Evolutionary conservation across 352 stramenopile species (phyloP).

Genomic region (Albugo laibachii): DNA sequence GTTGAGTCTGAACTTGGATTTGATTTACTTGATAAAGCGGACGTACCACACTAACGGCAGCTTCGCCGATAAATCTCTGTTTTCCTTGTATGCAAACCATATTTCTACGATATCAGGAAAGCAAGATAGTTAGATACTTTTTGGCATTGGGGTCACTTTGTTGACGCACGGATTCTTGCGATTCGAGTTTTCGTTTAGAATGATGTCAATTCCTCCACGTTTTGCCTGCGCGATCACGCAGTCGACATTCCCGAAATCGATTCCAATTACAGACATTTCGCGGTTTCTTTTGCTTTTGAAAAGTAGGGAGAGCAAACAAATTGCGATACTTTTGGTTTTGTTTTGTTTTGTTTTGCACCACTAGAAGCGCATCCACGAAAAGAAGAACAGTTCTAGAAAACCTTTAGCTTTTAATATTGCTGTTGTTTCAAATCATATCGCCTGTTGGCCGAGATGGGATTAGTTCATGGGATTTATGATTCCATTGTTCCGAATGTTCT

Average conservation of each 20-base stretch:
- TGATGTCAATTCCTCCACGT: constrained; percentile 94
- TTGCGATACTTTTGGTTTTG: neutral
- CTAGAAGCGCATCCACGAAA: too few relatives aligned
- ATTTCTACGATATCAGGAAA: constrained; percentile 21
- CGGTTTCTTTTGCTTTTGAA: constrained; percentile 1
- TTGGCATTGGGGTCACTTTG: neutral
- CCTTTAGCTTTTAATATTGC: too few relatives aligned
- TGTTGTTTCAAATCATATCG: too few relatives aligned
- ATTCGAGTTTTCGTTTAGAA: constrained; percentile 99
- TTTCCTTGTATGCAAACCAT: constrained; percentile 77
- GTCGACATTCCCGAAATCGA: constrained; percentile 94
- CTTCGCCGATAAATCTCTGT: constrained; percentile 88
- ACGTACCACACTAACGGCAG: constrained; percentile 65
- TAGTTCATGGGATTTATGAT: too few relatives aligned
- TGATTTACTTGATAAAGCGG: neutral
- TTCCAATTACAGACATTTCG: constrained; percentile 91
- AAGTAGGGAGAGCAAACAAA: constrained; percentile 3
- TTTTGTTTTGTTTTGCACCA: too few relatives aligned
- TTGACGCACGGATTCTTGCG: constrained; percentile 87
- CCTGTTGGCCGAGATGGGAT: too few relatives aligned
- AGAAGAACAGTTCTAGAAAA: too few relatives aligned
- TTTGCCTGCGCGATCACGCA: constrained; percentile 92
- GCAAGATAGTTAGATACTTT: neutral
- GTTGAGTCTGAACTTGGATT: neutral
- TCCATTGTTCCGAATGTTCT: too few relatives aligned